These are phyloP conservation scores for Venustampulla echinocandica DNA, from an alignment of 495 filamentous ascomycete genomes.

Conservation along the genomic window DNA sequence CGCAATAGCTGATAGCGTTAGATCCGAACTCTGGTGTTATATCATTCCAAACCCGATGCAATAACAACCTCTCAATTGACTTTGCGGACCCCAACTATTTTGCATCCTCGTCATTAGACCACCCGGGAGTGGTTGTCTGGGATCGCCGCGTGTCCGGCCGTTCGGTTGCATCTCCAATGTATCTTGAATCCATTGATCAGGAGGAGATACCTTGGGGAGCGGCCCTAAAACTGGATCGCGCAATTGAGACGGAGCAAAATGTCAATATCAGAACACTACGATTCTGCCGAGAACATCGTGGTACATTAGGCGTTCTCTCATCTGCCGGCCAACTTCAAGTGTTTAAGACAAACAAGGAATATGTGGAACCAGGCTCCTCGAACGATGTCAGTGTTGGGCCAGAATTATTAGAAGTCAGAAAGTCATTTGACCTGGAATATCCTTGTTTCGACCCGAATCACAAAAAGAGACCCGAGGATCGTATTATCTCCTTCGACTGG, in stretches of 20 bases:
- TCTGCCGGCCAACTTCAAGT: conserved; percentile 72
- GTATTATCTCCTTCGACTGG: conserved; percentile 83
- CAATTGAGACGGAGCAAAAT: conserved; percentile 46
- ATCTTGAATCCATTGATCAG: conserved; percentile 37
- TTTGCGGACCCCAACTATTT: conserved; percentile 90
- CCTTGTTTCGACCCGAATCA: conserved; percentile 34
- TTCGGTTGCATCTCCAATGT: conserved; percentile 32
- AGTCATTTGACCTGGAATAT: conserved; percentile 44
- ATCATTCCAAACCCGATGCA: conserved; percentile 68
- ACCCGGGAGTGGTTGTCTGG: conserved; percentile 70
- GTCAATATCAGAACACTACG: conserved; percentile 67
- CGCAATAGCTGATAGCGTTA: conserved; percentile 23
- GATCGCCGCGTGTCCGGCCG: conserved; percentile 64
- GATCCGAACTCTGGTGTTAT: conserved; percentile 45
- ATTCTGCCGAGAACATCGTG: conserved; percentile 65
- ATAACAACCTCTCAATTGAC: conserved; percentile 86
- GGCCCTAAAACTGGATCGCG: conserved; percentile 59
- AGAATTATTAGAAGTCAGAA: conserved; percentile 42
- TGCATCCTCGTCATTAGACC: conserved; percentile 67
- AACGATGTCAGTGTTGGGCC: conserved; percentile 33
- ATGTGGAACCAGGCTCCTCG: conserved; percentile 32
- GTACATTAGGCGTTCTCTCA: conserved; percentile 66
- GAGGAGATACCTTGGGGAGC: conserved; percentile 44
- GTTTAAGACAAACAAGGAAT: conserved; percentile 59
- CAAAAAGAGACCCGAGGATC: conserved; percentile 42